Conservation (phyloP, 2,329 filamentous ascomycete species). For the Chaetomium olivaceum region DNA sequence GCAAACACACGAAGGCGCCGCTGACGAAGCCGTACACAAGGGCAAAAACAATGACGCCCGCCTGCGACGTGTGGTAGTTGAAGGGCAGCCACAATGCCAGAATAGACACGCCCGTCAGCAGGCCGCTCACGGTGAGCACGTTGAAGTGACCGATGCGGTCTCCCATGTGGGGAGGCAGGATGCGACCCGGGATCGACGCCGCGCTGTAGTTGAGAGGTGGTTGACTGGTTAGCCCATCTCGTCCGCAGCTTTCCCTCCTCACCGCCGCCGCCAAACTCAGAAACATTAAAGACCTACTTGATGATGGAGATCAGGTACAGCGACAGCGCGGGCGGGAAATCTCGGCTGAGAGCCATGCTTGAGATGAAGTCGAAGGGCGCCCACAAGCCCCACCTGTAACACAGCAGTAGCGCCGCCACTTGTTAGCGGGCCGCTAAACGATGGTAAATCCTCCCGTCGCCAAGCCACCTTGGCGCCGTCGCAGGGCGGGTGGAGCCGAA, state of each 20-base stretch:
- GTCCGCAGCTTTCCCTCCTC: neutral
- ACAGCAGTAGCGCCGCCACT: slow-evolving; percentile 1
- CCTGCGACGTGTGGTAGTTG: slow-evolving; percentile 2
- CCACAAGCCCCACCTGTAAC: slow-evolving; percentile 3
- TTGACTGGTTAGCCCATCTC: slow-evolving; percentile 6
- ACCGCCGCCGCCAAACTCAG: neutral
- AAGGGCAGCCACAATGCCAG: slow-evolving; percentile 3
- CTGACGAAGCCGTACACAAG: slow-evolving; percentile 7
- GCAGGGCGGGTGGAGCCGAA: neutral
- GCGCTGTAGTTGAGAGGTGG: neutral
- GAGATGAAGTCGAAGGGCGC: slow-evolving; percentile 9
- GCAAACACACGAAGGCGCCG: slow-evolving; percentile 6
- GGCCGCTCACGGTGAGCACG: neutral
- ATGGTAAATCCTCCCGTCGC: neutral
- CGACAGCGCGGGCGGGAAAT: neutral
- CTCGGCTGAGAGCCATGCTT: slow-evolving; percentile 2
- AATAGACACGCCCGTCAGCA: slow-evolving; percentile 3
- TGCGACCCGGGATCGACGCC: neutral
- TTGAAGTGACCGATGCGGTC: slow-evolving; percentile 7
- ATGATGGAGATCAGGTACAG: slow-evolving; percentile 2
- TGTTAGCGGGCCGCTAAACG: neutral
- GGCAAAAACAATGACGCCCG: slow-evolving; percentile 1
- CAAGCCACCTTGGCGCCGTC: neutral
- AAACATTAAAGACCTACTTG: neutral
- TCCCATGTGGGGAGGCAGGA: slow-evolving; percentile 2